Evolutionary conservation across 1,284 basidiomycete genomes (phyloP), one percentile per base, ranked within the genome.

Genomic region (Taiwanofungus camphoratus): DNA sequence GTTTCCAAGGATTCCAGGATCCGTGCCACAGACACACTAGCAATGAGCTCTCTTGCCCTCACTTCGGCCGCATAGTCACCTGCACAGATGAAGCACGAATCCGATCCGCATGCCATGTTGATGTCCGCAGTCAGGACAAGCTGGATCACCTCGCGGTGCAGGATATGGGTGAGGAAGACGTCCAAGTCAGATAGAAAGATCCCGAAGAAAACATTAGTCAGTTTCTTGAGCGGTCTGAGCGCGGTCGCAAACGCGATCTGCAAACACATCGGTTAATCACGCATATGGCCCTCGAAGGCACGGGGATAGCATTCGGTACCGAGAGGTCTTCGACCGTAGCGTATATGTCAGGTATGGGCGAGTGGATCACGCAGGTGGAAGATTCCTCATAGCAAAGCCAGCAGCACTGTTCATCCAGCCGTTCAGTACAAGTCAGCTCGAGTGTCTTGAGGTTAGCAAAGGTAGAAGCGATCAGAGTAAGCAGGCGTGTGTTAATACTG

Each of bases 321-420:
- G 73, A 70, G 42, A 85, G 61, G 13, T 62, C 59, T 36, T 62
- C 52, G 5, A 62, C 65, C 19, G 67, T 63, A 8, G 57, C 41
- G 49, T 69, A 78, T 19, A 68, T 54, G 18, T 75, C 70, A 9
- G 77, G 76, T 42, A 84, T 67, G 0, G 81, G 81, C 2, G 81
- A 84, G 57, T 85, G 80, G 3, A 70, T 50, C n/a, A 69, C 68
- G 46, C 68, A 65, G 8, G 64, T 69, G 21, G 76, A 64, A 32
- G 75, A 77, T 37, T 82, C 79, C 58, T 78, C 77, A 45, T 77
- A 76, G 56, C 82, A 85, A 38, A 55, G 52, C 70, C 74, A 77
- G 57, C 82, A 84, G 57, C 79, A 82, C 37, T 58, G 61, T 19
- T 56, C 43, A 43, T 78, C 72, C 21, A 84, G 64, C 18, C 76